A percentile compares a stretch with the other conserved stretches of the same genome.
Conservation (phyloP, 306 rosid genomes). For the Prunus padus region DNA sequence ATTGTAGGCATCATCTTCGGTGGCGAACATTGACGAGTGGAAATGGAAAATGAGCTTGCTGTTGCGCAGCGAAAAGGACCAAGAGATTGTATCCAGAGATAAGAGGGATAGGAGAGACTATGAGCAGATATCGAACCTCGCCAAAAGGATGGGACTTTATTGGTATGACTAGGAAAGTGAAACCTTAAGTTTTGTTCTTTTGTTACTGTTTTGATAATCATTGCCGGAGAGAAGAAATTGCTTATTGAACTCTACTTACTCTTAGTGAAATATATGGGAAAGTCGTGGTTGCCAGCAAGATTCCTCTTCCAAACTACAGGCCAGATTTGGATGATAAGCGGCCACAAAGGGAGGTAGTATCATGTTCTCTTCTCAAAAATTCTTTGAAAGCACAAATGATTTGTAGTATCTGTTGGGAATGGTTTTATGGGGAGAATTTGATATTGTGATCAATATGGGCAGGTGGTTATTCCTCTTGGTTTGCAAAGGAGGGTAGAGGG, state of each 20-base stretch:
- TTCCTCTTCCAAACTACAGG: slow-evolving; percentile 95
- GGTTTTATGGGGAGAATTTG: slow-evolving; percentile 14
- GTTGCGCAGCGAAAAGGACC: slow-evolving; percentile 75
- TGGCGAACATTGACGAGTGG: slow-evolving; percentile 97
- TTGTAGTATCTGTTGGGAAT: slow-evolving; percentile 4
- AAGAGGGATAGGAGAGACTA: slow-evolving; percentile 90
- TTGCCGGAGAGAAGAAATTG: neutral
- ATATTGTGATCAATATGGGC: slow-evolving; percentile 19
- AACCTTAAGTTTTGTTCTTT: neutral
- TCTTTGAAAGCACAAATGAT: neutral
- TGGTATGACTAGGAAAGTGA: slow-evolving; percentile 36
- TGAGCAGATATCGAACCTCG: slow-evolving; percentile 90
- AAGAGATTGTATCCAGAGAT: slow-evolving; percentile 85
- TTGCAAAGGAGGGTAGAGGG: slow-evolving; percentile 96
- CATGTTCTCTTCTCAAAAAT: slow-evolving; percentile 20
- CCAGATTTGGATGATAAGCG: slow-evolving; percentile 99
- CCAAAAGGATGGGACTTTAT: slow-evolving; percentile 88
- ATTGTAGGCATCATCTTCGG: slow-evolving; percentile 79
- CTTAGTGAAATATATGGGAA: slow-evolving; percentile 78
- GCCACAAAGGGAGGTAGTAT: slow-evolving; percentile 91
- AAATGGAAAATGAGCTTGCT: slow-evolving; percentile 96
- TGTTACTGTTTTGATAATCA: slow-evolving; percentile 1
- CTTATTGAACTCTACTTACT: slow-evolving; percentile 15
- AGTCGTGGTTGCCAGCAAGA: slow-evolving; percentile 93
- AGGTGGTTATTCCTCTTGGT: slow-evolving; percentile 86